Percentiles rank a stretch among this genome's conserved stretches.
These are phyloP conservation scores for Aspergillus sp. DNA, from an alignment of 2,329 filamentous ascomycete species.

Conservation along the genomic window DNA sequence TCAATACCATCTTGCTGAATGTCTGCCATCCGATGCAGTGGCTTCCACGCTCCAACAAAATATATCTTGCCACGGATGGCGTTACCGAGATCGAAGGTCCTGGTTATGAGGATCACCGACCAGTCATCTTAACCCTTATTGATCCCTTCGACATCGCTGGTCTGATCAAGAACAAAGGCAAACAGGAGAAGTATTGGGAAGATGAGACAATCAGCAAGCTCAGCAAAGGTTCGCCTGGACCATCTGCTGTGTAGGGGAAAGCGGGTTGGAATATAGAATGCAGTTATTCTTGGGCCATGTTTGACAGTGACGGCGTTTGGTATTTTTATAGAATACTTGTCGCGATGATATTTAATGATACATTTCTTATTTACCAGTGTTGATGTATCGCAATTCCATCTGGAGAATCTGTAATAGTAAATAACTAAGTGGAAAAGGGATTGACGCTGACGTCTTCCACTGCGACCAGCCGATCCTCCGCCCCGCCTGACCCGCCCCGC, in stretches of 20 bases:
- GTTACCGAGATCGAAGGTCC: slow-evolving; percentile 54
- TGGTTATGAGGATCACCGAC: slow-evolving; percentile 51
- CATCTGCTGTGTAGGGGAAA: neutral
- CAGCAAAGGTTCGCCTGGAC: neutral
- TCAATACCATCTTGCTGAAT: slow-evolving; percentile 55
- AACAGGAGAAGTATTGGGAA: slow-evolving; percentile 45
- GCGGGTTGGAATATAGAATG: neutral
- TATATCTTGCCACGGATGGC: slow-evolving; percentile 55
- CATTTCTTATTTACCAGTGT: too few relatives aligned
- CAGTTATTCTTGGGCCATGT: neutral
- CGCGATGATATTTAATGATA: too few relatives aligned
- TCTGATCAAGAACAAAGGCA: slow-evolving; percentile 37
- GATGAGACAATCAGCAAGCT: neutral
- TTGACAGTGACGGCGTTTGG: neutral
- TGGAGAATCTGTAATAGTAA: too few relatives aligned
- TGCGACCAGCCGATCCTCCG: slow-evolving; percentile 7
- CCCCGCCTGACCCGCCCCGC: slow-evolving; percentile 17
- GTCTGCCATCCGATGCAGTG: slow-evolving; percentile 53
- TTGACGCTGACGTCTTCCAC: slow-evolving; percentile 18
- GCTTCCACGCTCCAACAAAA: slow-evolving; percentile 52
- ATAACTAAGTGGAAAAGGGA: neutral
- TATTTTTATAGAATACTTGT: too few relatives aligned
- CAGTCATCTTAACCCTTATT: slow-evolving; percentile 45
- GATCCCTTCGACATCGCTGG: slow-evolving; percentile 48
- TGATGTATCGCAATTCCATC: too few relatives aligned